These are phyloP conservation scores for Saccharum spontaneum DNA, from an alignment of 176 grass and related monocot genomes.

Conservation along the genomic window DNA sequence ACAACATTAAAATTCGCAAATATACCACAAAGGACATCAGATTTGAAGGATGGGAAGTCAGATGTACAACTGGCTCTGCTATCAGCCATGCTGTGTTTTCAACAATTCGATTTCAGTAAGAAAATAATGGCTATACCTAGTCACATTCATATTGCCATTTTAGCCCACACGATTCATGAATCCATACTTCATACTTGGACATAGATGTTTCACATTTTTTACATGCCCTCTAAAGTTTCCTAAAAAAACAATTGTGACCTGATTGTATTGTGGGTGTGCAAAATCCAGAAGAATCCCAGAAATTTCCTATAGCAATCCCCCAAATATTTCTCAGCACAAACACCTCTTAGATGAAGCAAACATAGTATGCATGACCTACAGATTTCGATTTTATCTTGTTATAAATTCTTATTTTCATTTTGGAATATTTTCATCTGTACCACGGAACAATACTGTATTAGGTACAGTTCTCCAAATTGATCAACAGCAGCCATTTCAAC, in stretches of 20 bases:
- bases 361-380: background rate
- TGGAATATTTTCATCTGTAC: background rate
- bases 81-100: background rate
- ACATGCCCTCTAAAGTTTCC: background rate
- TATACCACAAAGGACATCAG: background rate
- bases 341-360: background rate
- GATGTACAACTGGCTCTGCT: background rate
- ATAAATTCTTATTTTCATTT: background rate
- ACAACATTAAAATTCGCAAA: background rate
- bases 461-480: background rate
- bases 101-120: background rate
- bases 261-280: background rate
- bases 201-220: background rate
- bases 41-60: background rate
- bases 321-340: background rate
- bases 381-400: background rate
- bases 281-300: background rate
- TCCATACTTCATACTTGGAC: background rate
- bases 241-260: background rate
- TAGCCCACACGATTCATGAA: background rate
- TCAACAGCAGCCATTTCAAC: background rate
- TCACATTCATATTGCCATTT: background rate
- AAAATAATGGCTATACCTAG: background rate
- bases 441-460: background rate
- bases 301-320: background rate